phyloP scores from a whole-genome alignment of 805 yeast genomes.

The Ogataea allantospora region DNA sequence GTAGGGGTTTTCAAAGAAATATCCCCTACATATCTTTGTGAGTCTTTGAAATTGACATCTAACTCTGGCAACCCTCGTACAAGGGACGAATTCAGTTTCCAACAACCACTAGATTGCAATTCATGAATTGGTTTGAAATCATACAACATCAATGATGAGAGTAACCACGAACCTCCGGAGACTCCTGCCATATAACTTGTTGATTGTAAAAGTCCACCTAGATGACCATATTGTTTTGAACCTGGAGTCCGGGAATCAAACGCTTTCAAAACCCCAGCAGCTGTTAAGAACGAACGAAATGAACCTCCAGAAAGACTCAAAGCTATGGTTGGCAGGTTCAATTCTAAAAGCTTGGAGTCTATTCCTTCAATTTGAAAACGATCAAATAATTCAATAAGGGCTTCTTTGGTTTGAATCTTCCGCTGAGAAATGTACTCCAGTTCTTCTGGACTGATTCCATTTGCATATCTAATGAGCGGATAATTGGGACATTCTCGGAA shows the following conservation, averaged over 20 bases:
- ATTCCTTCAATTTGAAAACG: constrained; percentile 14
- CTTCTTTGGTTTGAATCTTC: constrained; percentile 1
- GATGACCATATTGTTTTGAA: constrained; percentile 29
- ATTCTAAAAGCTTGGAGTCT: constrained; percentile 5
- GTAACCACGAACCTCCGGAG: constrained; percentile 74
- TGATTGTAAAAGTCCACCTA: constrained; percentile 55
- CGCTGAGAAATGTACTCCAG: constrained; percentile 6
- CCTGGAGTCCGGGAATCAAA: constrained; percentile 46
- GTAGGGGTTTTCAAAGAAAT: constrained; percentile 3
- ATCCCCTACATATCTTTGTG: neutral
- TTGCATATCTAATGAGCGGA: constrained; percentile 13
- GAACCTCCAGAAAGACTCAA: constrained; percentile 52
- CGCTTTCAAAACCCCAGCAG: constrained; percentile 55
- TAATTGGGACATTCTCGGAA: constrained; percentile 14
- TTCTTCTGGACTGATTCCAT: constrained; percentile 17
- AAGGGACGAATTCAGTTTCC: constrained; percentile 48
- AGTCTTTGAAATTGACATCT: constrained; percentile 34
- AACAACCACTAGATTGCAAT: constrained; percentile 29
- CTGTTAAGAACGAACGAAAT: constrained; percentile 57
- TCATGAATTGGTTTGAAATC: constrained; percentile 37
- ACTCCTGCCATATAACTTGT: constrained; percentile 59
- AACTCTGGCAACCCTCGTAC: constrained; percentile 58
- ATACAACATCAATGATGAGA: constrained; percentile 45
- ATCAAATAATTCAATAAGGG: constrained; percentile 11
- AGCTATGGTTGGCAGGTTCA: constrained; percentile 31